Percentiles rank a stretch among this genome's conserved stretches.
These are phyloP conservation scores for Xylaria multiplex DNA, from an alignment of 2,329 filamentous ascomycete species.

Conservation along the genomic window DNA sequence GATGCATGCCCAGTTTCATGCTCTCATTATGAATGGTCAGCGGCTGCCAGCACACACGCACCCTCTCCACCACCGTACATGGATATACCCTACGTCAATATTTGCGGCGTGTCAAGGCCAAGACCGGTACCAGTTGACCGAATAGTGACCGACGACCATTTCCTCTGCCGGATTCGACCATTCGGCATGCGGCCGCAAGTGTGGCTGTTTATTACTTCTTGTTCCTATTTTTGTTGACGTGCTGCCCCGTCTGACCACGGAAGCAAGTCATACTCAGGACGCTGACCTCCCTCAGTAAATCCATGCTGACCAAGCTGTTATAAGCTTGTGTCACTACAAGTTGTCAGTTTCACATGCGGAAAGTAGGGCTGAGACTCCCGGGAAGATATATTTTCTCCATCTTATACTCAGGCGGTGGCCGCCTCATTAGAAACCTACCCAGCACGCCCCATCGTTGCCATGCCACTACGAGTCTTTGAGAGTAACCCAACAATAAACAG, in stretches of 20 bases:
- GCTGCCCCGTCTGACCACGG: slow-evolving; percentile 10
- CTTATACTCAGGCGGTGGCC: not conserved
- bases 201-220: slow-evolving; percentile 6
- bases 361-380: slow-evolving; percentile 8
- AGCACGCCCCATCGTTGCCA: slow-evolving; percentile 9
- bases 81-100: slow-evolving; percentile 31
- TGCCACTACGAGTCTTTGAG: not conserved
- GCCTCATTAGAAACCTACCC: not conserved
- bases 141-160: slow-evolving; percentile 17
- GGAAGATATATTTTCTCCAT: slow-evolving; percentile 1
- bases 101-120: slow-evolving; percentile 27
- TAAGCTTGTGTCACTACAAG: slow-evolving; percentile 33
- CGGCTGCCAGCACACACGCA: slow-evolving; percentile 34
- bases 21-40: slow-evolving; percentile 33
- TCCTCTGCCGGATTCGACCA: slow-evolving; percentile 1
- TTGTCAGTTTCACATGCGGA: not conserved
- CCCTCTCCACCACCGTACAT: slow-evolving; percentile 35
- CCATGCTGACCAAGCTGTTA: slow-evolving; percentile 39
- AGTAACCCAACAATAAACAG: not conserved
- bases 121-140: slow-evolving; percentile 18
- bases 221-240: slow-evolving; percentile 3
- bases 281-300: slow-evolving; percentile 25
- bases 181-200: slow-evolving; percentile 17
- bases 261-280: not conserved
- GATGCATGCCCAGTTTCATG: slow-evolving; percentile 28